Conservation (phyloP, 768 basidiomycete species). For the Leccinum longicurvipes region DNA sequence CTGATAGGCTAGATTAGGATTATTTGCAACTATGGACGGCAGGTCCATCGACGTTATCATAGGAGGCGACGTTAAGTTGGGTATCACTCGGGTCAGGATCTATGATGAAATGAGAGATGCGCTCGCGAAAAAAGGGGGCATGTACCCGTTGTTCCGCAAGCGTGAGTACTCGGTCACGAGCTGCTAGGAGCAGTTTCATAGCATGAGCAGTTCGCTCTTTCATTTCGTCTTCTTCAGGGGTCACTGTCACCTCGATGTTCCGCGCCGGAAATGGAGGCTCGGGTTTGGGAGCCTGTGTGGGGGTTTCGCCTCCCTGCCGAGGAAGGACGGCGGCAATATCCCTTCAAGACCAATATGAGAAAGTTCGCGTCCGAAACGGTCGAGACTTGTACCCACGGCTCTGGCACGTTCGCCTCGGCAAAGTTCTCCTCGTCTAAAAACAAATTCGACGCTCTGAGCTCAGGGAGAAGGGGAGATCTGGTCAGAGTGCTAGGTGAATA, state of each 20-base stretch:
- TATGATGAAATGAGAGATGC: constrained; percentile 21
- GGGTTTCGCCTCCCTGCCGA: constrained; percentile 6
- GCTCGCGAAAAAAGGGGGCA: neutral
- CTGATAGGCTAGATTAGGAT: constrained; percentile 67
- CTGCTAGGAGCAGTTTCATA: constrained; percentile 65
- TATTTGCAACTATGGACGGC: constrained; percentile 60
- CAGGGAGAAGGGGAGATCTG: constrained; percentile 70
- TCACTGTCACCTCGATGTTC: constrained; percentile 24
- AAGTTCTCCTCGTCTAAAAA: constrained; percentile 62
- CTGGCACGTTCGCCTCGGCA: constrained; percentile 40
- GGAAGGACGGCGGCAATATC: constrained; percentile 6
- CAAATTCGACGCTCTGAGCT: constrained; percentile 70
- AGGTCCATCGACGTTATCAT: constrained; percentile 70
- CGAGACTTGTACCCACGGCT: constrained; percentile 37
- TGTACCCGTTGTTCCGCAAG: constrained; percentile 71
- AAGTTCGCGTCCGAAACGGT: neutral
- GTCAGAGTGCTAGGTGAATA: constrained; percentile 75
- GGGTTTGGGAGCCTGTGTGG: constrained; percentile 1
- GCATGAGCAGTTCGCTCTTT: constrained; percentile 59
- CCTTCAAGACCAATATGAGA: constrained; percentile 21
- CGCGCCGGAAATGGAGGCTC: neutral
- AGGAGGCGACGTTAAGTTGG: constrained; percentile 40
- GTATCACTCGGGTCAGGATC: constrained; percentile 51
- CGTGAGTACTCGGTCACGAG: constrained; percentile 68
- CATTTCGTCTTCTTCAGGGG: constrained; percentile 51